Base-by-base conservation (phyloP, 768 basidiomycete species). In the Trametes sanguinea region DNA sequence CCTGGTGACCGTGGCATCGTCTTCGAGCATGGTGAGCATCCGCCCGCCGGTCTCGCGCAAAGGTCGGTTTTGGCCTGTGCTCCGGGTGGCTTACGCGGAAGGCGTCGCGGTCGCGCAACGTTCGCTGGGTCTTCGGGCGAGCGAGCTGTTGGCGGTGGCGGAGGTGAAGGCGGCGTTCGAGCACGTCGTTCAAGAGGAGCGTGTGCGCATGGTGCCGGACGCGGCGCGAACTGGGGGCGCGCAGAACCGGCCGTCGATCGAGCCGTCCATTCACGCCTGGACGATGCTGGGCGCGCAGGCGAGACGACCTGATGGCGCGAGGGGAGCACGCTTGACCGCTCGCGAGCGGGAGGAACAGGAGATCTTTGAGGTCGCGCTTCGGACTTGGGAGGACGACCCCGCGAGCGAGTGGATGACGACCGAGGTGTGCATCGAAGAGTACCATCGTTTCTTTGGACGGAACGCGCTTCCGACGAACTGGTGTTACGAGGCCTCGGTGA, bases 191-290 rank as follows among this genome's bases (percentile, higher is more conserved):
- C 11, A 17, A 17, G 51, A 35, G 11, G 3, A 6, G n/a, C 51
- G 51, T 16, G 29, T 51, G 22, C 11, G 35, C n/a, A 6, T 37
- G 22, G 35, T 51, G 35, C 51, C 51, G 6, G 51, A 51, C 51
- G 51, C 51, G 27, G n/a, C n/a, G 2, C 47, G 14, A 7, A 7
- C 47, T 22, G 22, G 3, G 10, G 22, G 10, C 9, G 16, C 2
- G 14, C 10, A 17, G 10, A 16, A 10, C 2, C 32, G 33, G 9
- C 32, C 33, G 32, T 51, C 51, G 6, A 17, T 37, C 3, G 32
- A 51, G 33, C 51, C 51, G 33, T 51, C 51, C 3, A 51, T 51
- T 37, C 51, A 37, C 16, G 51, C 51, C 33, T 51, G 51, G 51
- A 51, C 51, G 33, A 17, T 37, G 22, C 10, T 51, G 33, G 51